Evolutionary conservation across 2,329 filamentous ascomycete genomes (phyloP).

Genomic region (Chaetomium olivaceum): DNA sequence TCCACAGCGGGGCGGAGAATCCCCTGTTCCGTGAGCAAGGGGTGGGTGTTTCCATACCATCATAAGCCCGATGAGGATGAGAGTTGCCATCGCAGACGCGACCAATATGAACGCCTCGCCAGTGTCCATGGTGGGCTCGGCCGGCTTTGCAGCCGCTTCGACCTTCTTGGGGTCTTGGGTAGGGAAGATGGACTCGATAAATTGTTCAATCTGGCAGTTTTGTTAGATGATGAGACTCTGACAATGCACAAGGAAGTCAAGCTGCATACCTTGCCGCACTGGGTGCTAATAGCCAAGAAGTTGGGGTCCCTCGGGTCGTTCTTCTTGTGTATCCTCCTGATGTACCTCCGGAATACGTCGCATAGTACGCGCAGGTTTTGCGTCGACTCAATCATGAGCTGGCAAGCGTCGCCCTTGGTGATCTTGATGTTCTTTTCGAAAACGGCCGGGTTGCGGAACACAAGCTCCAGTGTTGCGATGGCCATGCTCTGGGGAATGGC

Average conservation of each 20-base stretch:
- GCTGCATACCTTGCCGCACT: slow-evolving; percentile 72
- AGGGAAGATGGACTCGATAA: slow-evolving; percentile 92
- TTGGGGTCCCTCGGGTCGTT: slow-evolving; percentile 92
- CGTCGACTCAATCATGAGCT: slow-evolving; percentile 87
- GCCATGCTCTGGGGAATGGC: slow-evolving; percentile 97
- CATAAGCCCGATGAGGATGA: slow-evolving; percentile 67
- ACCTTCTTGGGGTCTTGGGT: slow-evolving; percentile 70
- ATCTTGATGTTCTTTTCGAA: slow-evolving; percentile 93
- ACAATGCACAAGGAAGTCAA: not conserved
- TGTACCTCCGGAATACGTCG: slow-evolving; percentile 76
- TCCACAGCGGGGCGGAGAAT: slow-evolving; percentile 19
- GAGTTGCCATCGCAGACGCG: slow-evolving; percentile 63
- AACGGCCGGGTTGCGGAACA: slow-evolving; percentile 87
- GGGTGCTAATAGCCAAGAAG: slow-evolving; percentile 86
- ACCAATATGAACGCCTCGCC: slow-evolving; percentile 68
- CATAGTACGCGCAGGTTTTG: slow-evolving; percentile 84
- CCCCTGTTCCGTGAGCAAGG: slow-evolving; percentile 16
- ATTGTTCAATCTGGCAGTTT: slow-evolving; percentile 75
- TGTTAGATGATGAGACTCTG: slow-evolving; percentile 15
- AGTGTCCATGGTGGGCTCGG: slow-evolving; percentile 51
- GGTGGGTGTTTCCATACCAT: slow-evolving; percentile 66
- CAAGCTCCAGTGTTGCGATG: slow-evolving; percentile 87
- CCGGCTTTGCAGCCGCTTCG: slow-evolving; percentile 34
- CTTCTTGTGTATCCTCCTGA: slow-evolving; percentile 83
- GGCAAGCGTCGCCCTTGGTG: slow-evolving; percentile 89